Percentiles rank a stretch among this genome's conserved stretches.
Evolutionary conservation across 2,329 filamentous ascomycete species (phyloP).

Genomic region (Penicillium aurantiogriseum): DNA sequence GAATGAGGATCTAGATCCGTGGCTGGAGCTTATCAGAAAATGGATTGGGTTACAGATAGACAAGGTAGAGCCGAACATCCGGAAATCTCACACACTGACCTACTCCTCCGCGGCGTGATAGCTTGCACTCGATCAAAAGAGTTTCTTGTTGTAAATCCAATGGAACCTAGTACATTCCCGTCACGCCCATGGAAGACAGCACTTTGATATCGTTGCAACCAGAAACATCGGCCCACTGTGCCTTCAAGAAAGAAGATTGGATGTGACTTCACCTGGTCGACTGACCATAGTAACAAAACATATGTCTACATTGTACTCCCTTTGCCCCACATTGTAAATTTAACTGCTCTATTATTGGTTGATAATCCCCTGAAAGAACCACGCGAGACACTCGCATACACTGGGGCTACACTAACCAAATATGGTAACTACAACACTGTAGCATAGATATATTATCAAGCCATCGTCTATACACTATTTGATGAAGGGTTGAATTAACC

Average conservation of each 20-base stretch:
- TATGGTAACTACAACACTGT: neutral
- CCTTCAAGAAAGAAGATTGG: neutral
- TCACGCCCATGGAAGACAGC: neutral
- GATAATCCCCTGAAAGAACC: neutral
- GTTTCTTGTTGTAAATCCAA: neutral
- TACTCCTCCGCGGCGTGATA: neutral
- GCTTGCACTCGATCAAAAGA: neutral
- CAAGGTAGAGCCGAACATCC: neutral
- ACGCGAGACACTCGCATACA: neutral
- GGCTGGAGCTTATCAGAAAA: neutral
- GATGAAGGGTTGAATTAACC: too few relatives aligned
- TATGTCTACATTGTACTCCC: neutral
- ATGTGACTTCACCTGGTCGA: neutral
- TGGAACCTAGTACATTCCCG: neutral
- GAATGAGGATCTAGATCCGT: neutral
- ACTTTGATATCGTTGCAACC: neutral
- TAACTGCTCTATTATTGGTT: neutral
- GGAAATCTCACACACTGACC: neutral
- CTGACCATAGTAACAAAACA: neutral
- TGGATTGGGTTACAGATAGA: neutral
- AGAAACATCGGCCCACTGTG: neutral
- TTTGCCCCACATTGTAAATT: neutral
- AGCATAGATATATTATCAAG: neutral
- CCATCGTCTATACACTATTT: neutral
- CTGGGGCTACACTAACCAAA: neutral